Evolutionary conservation across 2,329 filamentous ascomycete genomes (phyloP), one percentile per base, ranked within the genome.

Genomic region (Bimuria novae-zelandiae): DNA sequence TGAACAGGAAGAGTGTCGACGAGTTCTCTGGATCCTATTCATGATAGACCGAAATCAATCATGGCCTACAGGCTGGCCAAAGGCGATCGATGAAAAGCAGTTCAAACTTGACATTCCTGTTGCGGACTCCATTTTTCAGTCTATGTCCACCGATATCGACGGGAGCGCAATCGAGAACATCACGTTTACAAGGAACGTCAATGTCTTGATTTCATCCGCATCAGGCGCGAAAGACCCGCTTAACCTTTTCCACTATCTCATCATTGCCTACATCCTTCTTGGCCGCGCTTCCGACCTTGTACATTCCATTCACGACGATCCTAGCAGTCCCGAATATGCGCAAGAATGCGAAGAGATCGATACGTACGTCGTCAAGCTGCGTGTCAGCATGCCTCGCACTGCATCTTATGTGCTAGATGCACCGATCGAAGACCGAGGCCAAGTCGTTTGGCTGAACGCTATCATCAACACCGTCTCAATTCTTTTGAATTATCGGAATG

Each of bases 51-150:
- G 67, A 21, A 61, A 55, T 14, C 55, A 60, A 36, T 53, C 63
- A 0, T 72, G 67, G 60, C 64, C 64, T n/a, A 61, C 61, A 14
- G 65, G 65, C 0, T 68, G 64, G 64, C 64, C 67, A 0, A 51
- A 57, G 45, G 64, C 63, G 4, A 67, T 72, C 23, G 53, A 63
- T 7, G 70, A 71, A 23, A 52, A 52, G 7, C 66, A 71, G 14
- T 69, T 71, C 53, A 68, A 63, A 46, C 54, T 72, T n/a, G 60
- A 72, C 21, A 54, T 71, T 7, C 69, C 69, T 3, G 33, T 67
- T 5, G 52, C 59, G 3, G 61, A 72, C 3, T 33, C 51, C 3
- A 16, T 52, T 0, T 70, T 71, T 25, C 66, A 71, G 39, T 29
- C 37, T 7, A 54, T 66, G 53, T 57, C 41, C 11, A 22, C 44